Conservation (phyloP, 768 basidiomycete genomes). For the Zangia roseola region DNA sequence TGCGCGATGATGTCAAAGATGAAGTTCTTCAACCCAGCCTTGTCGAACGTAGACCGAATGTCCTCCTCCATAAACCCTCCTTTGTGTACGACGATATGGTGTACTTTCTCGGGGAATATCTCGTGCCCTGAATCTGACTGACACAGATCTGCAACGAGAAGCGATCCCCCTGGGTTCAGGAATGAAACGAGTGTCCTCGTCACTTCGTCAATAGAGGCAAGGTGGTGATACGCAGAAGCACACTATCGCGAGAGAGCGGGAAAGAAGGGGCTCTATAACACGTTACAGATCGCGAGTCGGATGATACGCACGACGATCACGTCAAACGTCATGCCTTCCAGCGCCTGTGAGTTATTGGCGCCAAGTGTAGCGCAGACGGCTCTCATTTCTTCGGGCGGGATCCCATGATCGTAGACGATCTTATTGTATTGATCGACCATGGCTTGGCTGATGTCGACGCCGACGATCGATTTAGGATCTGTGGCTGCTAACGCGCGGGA, state of each 20-base stretch:
- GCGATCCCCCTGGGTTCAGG: slow-evolving; percentile 59
- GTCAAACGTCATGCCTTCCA: slow-evolving; percentile 61
- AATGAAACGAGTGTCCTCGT: slow-evolving; percentile 53
- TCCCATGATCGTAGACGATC: slow-evolving; percentile 57
- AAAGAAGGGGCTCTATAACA: background rate
- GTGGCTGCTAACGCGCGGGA: slow-evolving; percentile 60
- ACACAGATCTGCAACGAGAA: slow-evolving; percentile 58
- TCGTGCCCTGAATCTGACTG: slow-evolving; percentile 24
- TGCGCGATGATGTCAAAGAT: slow-evolving; percentile 36
- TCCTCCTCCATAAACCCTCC: slow-evolving; percentile 51
- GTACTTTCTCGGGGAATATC: slow-evolving; percentile 32
- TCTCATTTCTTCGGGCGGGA: slow-evolving; percentile 62
- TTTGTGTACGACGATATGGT: slow-evolving; percentile 53
- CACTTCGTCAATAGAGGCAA: slow-evolving; percentile 45
- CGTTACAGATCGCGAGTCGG: background rate
- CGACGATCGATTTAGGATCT: slow-evolving; percentile 61
- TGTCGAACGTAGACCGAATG: slow-evolving; percentile 50
- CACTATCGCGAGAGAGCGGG: slow-evolving; percentile 42
- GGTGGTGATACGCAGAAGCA: slow-evolving; percentile 61
- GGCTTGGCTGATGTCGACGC: slow-evolving; percentile 72
- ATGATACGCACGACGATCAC: slow-evolving; percentile 59
- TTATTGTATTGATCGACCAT: slow-evolving; percentile 69
- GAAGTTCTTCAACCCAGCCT: slow-evolving; percentile 49
- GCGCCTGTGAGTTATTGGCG: no score
- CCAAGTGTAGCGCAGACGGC: slow-evolving; percentile 49